Evolutionary conservation across 805 yeast species (phyloP), one percentile per base, ranked within the genome.

Genomic region (Lachancea sp.): DNA sequence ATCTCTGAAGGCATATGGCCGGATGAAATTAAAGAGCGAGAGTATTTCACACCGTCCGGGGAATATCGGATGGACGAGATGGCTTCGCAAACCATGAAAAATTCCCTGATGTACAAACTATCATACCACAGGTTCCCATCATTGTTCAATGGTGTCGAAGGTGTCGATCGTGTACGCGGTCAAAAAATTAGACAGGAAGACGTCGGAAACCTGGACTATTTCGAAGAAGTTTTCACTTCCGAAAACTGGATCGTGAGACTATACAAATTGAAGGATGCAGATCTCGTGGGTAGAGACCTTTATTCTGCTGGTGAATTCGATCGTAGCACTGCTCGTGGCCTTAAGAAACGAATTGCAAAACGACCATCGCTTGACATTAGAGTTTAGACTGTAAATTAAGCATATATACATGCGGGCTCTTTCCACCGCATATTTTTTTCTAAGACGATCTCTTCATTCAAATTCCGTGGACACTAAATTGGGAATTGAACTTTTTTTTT

Each of bases 1-100:
- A 92, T 92, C 51, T 77, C 96, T n/a, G 96, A 92, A 65, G 98
- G 98, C 40, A 86, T 92, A 45, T 92, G 99, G 99, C 99, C 98
- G 1, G 97, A 92, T n/a, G 97, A 92, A 59, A 80, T 92, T 44
- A 74, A 71, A 50, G 98, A 92, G 67, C 71, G 92, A 48, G 75
- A 79, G 49, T 92, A 69, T 67, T 92, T 89, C 73, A 83, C 89
- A 17, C 76, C 77, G 4, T 67, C 77, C 41, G 97, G 97, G 46
- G 96, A 88, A 63, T 92, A 87, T 63, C 78, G 79, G 55, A 82
- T 92, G 40, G 97, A 92, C 61, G 77, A 74, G 42, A 67, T 67
- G 24, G 97, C 97, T 12, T 68, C 96, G 2, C 69, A 77, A 20
- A 73, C 96, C 22, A 90, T 94, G 97, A 78, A 75, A 57, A 73